Evolutionary conservation across 768 basidiomycete species (phyloP), one percentile per base, ranked within the genome.

Genomic region (Calocera cornea): DNA sequence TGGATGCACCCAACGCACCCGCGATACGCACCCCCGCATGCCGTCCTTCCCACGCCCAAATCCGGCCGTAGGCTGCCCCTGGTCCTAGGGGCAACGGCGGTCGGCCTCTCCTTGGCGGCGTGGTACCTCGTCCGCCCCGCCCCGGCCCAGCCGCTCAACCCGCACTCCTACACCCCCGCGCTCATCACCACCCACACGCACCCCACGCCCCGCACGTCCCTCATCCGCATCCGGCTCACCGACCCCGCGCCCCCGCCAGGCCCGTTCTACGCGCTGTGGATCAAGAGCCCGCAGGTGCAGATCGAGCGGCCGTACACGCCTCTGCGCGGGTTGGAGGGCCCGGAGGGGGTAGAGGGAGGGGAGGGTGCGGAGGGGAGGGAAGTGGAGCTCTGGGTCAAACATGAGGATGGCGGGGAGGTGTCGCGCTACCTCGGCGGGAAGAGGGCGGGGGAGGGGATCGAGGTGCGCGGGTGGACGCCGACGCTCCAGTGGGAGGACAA

Each of bases 271-370:
- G 44, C 19, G 8, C 44, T 47, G 8, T 47, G 44, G 44, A 19
- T 47, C 19, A 17, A 24, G 7, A 8, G 8, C 19, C 44, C 44
- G 16, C 19, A 19, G 7, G 19, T 93, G 24, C 91, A 92, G 76
- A 88, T 92, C 34, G 91, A 93, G 72, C 77, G 91, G 66, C 86
- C 89, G 14, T 93, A 92, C 73, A 93, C 92, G 2, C 91, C 91
- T 2, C 77, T 93, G 63, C 80, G 85, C 69, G 87, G 90, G 24
- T 78, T 91, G 27, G 86, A 88, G 65, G 49, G 29, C 19, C 77
- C 81, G 65, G 73, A 85, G 12, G 89, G 90, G 0, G 78, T 8
- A 7, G 44, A 79, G 50, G 86, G n/a, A n/a, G n/a, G n/a, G n/a
- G n/a, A n/a, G 65, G 49, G 29, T 24, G 77, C 81, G 65, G 73